Conservation (phyloP, 129 eudicot genomes). For the Artemisia argyi region DNA sequence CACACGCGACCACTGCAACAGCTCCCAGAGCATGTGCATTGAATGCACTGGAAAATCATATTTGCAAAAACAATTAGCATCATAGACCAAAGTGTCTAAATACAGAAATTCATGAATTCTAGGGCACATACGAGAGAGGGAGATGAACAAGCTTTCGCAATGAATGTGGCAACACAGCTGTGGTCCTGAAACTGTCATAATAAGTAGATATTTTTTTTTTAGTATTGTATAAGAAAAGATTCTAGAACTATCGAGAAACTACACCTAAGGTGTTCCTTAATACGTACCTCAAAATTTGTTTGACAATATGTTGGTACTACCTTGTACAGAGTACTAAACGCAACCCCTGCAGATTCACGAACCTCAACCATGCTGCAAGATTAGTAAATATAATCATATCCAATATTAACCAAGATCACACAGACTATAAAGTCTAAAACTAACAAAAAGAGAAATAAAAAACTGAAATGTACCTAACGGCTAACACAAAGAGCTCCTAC, state of each 20-base stretch:
- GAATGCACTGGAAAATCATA: no score
- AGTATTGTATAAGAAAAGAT: not conserved
- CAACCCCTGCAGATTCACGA: slow-evolving; percentile 94
- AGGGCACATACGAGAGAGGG: slow-evolving; percentile 79
- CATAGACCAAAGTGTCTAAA: no score
- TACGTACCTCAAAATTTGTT: slow-evolving; percentile 96
- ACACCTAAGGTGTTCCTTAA: not conserved
- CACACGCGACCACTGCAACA: no score
- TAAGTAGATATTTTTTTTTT: not conserved
- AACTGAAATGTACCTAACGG: slow-evolving; percentile 43
- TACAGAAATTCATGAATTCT: not conserved
- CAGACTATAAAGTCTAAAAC: not conserved
- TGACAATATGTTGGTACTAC: slow-evolving; percentile 32
- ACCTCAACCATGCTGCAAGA: slow-evolving; percentile 65
- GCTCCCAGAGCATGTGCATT: no score
- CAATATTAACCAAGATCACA: slow-evolving; percentile 8
- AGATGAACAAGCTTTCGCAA: slow-evolving; percentile 95
- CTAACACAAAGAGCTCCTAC: slow-evolving; percentile 98
- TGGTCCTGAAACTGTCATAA: slow-evolving; percentile 81
- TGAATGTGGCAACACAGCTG: slow-evolving; percentile 95
- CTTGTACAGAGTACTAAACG: slow-evolving; percentile 96
- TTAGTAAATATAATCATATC: slow-evolving; percentile 6
- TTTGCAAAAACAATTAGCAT: no score
- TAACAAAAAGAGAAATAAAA: not conserved
- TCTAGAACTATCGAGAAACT: not conserved